Evolutionary conservation across 139 green algal genomes (phyloP).

Genomic region (Haematococcus sp.): DNA sequence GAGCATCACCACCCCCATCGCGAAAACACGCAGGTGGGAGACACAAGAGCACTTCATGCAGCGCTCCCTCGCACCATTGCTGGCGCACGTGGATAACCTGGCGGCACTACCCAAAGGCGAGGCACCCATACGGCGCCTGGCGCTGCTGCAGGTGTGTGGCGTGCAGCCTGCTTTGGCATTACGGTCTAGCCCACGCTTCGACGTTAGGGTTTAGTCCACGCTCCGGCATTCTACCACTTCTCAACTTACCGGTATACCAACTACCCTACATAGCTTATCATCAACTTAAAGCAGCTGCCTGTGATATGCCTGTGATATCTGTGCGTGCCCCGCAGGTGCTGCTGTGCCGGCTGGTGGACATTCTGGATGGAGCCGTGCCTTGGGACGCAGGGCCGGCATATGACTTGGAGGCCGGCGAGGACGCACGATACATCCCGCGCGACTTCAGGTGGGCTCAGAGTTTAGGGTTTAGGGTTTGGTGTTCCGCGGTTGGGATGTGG

Average conservation of each 20-base stretch:
- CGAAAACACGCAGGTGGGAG: not conserved
- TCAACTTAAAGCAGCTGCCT: no score
- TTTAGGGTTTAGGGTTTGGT: no score
- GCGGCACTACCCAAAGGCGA: not conserved
- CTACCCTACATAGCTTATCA: no score
- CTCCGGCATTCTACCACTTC: no score
- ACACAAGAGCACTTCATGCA: not conserved
- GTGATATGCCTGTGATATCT: no score
- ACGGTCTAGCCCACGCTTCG: no score
- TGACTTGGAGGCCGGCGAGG: constrained; percentile 15
- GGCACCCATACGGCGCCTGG: constrained; percentile 16
- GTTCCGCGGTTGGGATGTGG: no score
- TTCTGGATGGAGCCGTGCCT: constrained; percentile 28
- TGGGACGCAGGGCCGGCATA: constrained; percentile 21
- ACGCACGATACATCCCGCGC: constrained; percentile 31
- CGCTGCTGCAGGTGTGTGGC: constrained; percentile 26
- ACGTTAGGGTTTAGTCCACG: no score
- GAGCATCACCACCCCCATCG: no score
- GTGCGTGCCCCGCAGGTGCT: no score
- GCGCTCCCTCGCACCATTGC: constrained; percentile 11
- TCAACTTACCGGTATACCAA: not conserved
- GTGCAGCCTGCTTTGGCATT: not conserved
- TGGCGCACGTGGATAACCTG: constrained; percentile 11
- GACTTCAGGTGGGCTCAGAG: constrained; percentile 13
- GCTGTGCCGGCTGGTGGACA: constrained; percentile 40